Conservation (phyloP, 2,329 filamentous ascomycete species). For the Nemania serpens region DNA sequence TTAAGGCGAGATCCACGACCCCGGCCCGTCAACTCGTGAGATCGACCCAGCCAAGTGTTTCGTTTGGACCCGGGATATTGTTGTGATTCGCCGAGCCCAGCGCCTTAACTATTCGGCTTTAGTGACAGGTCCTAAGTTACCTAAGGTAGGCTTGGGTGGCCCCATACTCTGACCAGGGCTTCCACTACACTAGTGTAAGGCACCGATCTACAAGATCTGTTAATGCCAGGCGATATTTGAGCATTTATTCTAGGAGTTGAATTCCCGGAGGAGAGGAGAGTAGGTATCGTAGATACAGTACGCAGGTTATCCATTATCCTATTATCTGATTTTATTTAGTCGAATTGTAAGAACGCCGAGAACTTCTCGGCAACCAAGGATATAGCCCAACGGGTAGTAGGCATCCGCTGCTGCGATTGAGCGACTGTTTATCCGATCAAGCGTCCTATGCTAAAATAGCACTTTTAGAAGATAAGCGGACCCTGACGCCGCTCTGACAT, state of each 20-base stretch:
- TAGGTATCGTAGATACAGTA: no score
- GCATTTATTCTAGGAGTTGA: no score
- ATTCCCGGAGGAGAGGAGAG: no score
- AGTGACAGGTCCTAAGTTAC: no score
- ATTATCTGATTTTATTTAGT: background rate
- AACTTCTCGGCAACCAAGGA: background rate
- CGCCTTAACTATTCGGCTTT: no score
- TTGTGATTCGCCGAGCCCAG: background rate
- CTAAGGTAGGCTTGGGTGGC: no score
- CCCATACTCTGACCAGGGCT: no score
- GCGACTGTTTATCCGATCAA: background rate
- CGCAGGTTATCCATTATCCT: no score
- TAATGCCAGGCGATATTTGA: no score
- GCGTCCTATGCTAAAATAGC: background rate
- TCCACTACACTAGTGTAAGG: no score
- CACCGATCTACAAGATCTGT: no score
- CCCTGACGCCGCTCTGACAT: background rate
- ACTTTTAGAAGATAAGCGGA: background rate
- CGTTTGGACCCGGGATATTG: background rate
- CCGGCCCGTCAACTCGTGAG: background rate
- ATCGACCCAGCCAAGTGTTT: slow-evolving; percentile 2
- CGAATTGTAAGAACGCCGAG: background rate
- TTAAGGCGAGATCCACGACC: no score
- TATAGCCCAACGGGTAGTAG: background rate
- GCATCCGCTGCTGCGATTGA: background rate